These are phyloP conservation scores for Psidium friedrichsthalianum DNA, from an alignment of 345 rosid genomes.

Conservation along the genomic window DNA sequence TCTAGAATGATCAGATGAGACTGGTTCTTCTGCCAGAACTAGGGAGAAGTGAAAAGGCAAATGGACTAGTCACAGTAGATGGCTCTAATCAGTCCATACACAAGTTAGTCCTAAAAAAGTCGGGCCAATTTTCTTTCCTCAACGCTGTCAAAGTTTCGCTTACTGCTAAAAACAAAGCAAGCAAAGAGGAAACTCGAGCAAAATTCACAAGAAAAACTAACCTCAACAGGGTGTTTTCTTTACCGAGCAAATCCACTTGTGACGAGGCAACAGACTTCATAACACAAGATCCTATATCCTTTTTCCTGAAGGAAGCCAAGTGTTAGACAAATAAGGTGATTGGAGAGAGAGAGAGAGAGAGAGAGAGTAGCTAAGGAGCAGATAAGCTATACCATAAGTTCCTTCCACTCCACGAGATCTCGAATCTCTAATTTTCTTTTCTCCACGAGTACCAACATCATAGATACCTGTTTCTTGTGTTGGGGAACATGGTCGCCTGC, in stretches of 20 bases:
- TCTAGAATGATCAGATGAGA: background rate
- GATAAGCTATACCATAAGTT: constrained; percentile 29
- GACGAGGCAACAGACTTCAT: constrained; percentile 50
- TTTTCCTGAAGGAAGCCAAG: constrained; percentile 33
- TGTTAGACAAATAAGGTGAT: background rate
- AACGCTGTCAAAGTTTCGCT: background rate
- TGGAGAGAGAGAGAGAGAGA: background rate
- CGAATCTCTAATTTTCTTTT: constrained; percentile 42
- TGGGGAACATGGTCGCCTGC: constrained; percentile 44
- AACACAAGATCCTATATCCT: constrained; percentile 36
- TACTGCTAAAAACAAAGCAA: background rate
- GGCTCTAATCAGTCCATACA: background rate
- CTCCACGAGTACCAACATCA: constrained; percentile 38
- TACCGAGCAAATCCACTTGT: constrained; percentile 38
- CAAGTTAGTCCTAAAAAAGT: background rate
- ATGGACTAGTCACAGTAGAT: background rate
- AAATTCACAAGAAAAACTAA: constrained; percentile 11
- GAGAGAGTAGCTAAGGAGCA: background rate
- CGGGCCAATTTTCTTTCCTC: background rate
- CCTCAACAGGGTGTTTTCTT: constrained; percentile 70
- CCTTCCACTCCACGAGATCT: constrained; percentile 54
- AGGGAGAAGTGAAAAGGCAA: background rate
- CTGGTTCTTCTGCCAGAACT: background rate
- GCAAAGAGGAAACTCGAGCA: background rate
- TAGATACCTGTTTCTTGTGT: constrained; percentile 43